These are phyloP conservation scores for Backusella sp. DNA, from an alignment of 192 early-diverging fungal species.

Conservation along the genomic window DNA sequence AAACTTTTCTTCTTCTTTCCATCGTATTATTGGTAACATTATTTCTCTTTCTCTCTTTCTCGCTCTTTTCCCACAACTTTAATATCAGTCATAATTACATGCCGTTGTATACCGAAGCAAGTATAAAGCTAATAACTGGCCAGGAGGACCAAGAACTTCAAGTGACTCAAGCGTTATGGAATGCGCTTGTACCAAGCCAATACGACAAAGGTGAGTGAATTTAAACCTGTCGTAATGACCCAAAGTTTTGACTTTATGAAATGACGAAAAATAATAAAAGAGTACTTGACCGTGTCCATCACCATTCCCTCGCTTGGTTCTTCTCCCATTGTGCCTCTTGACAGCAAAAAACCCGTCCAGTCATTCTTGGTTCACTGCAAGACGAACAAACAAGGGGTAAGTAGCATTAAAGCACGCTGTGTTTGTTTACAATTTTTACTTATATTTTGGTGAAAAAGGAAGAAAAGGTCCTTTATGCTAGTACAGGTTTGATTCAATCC, in stretches of 20 bases:
- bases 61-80: background rate
- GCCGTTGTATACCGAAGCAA: slow-evolving; percentile 6
- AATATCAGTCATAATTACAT: background rate
- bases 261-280: background rate
- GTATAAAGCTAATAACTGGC: background rate
- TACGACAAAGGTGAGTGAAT: background rate
- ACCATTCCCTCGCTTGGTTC: background rate
- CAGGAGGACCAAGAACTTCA: slow-evolving; percentile 12
- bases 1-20: slow-evolving; percentile 7
- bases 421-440: background rate
- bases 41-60: background rate
- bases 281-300: slow-evolving; percentile 7
- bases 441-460: background rate
- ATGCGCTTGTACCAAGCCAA: background rate
- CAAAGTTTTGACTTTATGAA: background rate
- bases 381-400: slow-evolving; percentile 7
- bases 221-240: background rate
- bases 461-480: slow-evolving; percentile 7
- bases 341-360: background rate
- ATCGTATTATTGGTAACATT: background rate
- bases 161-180: slow-evolving; percentile 1
- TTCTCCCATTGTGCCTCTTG: background rate
- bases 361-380: slow-evolving; percentile 9
- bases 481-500: slow-evolving; percentile 16
- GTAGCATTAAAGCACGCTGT: background rate